These are phyloP conservation scores for Colletotrichum liriopes DNA, from an alignment of 2,329 filamentous ascomycete species.

Conservation along the genomic window DNA sequence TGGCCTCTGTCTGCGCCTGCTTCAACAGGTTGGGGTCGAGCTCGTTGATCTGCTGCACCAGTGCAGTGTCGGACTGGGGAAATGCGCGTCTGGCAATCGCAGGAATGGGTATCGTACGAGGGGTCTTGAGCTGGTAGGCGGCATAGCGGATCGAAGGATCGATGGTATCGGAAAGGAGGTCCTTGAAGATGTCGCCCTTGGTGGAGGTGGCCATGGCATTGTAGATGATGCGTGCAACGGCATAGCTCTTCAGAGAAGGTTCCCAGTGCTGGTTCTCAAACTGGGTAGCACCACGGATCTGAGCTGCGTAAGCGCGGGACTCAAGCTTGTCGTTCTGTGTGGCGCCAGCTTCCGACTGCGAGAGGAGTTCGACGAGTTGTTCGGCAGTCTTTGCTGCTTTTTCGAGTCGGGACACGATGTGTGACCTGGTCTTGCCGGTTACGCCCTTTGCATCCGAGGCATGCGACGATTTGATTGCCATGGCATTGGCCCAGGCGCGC, in stretches of 20 bases:
- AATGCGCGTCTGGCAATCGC: slow-evolving; percentile 87
- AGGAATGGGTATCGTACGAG: slow-evolving; percentile 86
- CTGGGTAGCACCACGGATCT: slow-evolving; percentile 81
- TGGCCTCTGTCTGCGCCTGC: slow-evolving; percentile 66
- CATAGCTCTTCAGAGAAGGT: slow-evolving; percentile 81
- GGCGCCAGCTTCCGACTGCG: slow-evolving; percentile 75
- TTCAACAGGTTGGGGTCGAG: slow-evolving; percentile 79
- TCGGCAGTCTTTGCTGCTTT: slow-evolving; percentile 84
- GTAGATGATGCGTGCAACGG: slow-evolving; percentile 87
- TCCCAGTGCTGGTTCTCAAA: slow-evolving; percentile 95
- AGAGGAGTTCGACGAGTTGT: slow-evolving; percentile 76
- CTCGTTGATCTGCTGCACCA: slow-evolving; percentile 79
- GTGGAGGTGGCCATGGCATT: slow-evolving; percentile 76
- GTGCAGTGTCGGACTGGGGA: slow-evolving; percentile 72
- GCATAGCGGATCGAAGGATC: slow-evolving; percentile 96
- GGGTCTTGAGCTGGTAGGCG: slow-evolving; percentile 91
- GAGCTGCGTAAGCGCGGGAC: slow-evolving; percentile 85
- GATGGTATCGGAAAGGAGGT: slow-evolving; percentile 86
- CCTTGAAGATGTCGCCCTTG: slow-evolving; percentile 86
- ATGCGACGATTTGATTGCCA: slow-evolving; percentile 91
- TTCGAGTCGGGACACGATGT: slow-evolving; percentile 89
- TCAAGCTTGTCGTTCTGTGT: slow-evolving; percentile 83
- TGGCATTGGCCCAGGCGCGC: slow-evolving; percentile 94
- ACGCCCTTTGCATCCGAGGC: slow-evolving; percentile 85
- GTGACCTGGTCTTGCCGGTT: slow-evolving; percentile 83